These are phyloP conservation scores for Pilasporangium apinafurcum DNA, from an alignment of 352 stramenopile genomes.

Conservation along the genomic window DNA sequence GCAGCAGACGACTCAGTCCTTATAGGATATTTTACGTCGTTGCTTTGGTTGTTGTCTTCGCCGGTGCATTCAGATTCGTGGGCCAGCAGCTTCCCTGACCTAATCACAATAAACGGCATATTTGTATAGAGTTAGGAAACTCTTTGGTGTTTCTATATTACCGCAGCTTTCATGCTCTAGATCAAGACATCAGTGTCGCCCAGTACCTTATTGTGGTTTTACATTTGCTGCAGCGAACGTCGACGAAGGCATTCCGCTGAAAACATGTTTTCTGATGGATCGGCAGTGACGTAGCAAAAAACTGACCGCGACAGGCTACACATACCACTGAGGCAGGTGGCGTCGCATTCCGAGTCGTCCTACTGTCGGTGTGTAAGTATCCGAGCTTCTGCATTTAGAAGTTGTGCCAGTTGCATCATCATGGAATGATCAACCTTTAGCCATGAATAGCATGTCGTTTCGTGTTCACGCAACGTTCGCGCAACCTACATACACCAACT, in stretches of 20 bases:
- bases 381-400: too few relatives aligned
- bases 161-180: too few relatives aligned
- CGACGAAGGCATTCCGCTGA: constrained; percentile 46
- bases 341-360: background rate
- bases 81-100: constrained; percentile 15
- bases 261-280: constrained; percentile 76
- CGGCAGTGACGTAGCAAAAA: constrained; percentile 49
- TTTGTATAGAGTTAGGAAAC: background rate
- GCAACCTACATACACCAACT: too few relatives aligned
- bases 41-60: background rate
- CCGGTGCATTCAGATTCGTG: constrained; percentile 16
- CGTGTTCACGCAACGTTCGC: background rate
- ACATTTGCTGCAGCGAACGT: constrained; percentile 40
- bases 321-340: constrained; percentile 27
- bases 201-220: constrained; percentile 17
- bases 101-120: constrained; percentile 1
- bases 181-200: constrained; percentile 2
- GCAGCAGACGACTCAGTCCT: background rate
- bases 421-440: too few relatives aligned
- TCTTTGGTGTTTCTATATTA: background rate
- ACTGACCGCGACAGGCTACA: constrained; percentile 39
- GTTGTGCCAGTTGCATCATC: too few relatives aligned
- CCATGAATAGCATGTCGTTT: too few relatives aligned
- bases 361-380: too few relatives aligned
- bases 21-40: background rate